Conservation (phyloP, 768 basidiomycete species). For the Termitomyces sp. region DNA sequence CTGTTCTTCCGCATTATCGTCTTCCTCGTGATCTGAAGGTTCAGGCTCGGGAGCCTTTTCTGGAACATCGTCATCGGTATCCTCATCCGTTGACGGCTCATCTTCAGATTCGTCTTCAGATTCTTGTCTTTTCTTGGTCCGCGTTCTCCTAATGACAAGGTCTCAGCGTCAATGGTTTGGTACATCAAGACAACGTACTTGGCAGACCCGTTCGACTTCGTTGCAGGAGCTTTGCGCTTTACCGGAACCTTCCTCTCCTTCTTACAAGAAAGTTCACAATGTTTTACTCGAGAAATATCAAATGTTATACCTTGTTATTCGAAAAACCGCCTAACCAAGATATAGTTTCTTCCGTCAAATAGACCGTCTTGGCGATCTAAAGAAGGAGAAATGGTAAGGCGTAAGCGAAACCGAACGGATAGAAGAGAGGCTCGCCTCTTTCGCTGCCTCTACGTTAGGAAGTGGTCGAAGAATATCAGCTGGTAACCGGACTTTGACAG, state of each 20-base stretch:
- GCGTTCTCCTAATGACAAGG: constrained; percentile 28
- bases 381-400: background rate
- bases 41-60: constrained; percentile 21
- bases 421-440: constrained; percentile 40
- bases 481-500: constrained; percentile 77
- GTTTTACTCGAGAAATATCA: constrained; percentile 8
- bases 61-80: constrained; percentile 38
- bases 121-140: constrained; percentile 29
- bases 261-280: constrained; percentile 13
- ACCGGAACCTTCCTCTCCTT: constrained; percentile 46
- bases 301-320: constrained; percentile 29
- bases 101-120: constrained; percentile 41
- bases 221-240: constrained; percentile 51
- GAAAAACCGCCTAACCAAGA: constrained; percentile 54
- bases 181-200: constrained; percentile 34
- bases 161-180: constrained; percentile 3
- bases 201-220: constrained; percentile 43
- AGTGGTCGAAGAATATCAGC: constrained; percentile 76
- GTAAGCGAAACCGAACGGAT: background rate
- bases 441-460: constrained; percentile 60
- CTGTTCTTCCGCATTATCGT: constrained; percentile 25
- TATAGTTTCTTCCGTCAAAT: constrained; percentile 58
- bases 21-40: constrained; percentile 18
- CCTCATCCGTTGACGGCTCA: constrained; percentile 26
- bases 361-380: constrained; percentile 66